Conservation (phyloP, 106 monocot species). For the Platanthera guangdongensis region DNA sequence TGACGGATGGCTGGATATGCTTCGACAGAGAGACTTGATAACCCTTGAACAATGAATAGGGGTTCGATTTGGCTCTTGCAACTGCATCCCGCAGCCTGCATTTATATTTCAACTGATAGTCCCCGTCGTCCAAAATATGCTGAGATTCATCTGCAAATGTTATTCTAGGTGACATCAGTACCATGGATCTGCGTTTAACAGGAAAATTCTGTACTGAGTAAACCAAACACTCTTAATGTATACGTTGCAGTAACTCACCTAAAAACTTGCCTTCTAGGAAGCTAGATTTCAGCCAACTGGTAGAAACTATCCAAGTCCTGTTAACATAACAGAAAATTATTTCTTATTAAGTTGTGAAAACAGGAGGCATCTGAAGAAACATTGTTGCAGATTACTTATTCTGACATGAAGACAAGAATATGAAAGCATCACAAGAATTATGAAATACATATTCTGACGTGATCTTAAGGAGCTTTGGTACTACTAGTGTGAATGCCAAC, state of each 20-base stretch:
- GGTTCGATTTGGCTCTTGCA: constrained; percentile 45
- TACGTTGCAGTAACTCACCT: constrained; percentile 30
- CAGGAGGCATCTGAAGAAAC: background rate
- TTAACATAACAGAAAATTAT: constrained; percentile 1
- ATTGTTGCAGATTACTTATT: background rate
- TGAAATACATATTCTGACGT: background rate
- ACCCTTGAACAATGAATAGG: constrained; percentile 47
- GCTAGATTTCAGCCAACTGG: constrained; percentile 70
- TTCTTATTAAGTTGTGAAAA: background rate
- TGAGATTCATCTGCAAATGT: constrained; percentile 35
- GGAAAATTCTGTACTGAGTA: background rate
- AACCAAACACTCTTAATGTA: background rate
- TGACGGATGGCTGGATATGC: constrained; percentile 58
- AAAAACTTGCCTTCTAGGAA: constrained; percentile 48
- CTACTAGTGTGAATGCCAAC: background rate
- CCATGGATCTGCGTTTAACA: background rate
- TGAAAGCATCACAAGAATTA: background rate
- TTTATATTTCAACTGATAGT: constrained; percentile 58
- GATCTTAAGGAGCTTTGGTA: background rate
- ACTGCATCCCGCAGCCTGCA: constrained; percentile 48
- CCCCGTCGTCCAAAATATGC: constrained; percentile 56
- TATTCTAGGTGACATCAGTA: background rate
- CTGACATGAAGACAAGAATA: background rate
- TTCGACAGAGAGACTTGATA: constrained; percentile 51
- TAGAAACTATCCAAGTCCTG: constrained; percentile 75